Percentiles rank a stretch among this genome's conserved stretches.
Conservation (phyloP, 225 moss, liverwort and hornwort species). For the Bryum argenteum region DNA sequence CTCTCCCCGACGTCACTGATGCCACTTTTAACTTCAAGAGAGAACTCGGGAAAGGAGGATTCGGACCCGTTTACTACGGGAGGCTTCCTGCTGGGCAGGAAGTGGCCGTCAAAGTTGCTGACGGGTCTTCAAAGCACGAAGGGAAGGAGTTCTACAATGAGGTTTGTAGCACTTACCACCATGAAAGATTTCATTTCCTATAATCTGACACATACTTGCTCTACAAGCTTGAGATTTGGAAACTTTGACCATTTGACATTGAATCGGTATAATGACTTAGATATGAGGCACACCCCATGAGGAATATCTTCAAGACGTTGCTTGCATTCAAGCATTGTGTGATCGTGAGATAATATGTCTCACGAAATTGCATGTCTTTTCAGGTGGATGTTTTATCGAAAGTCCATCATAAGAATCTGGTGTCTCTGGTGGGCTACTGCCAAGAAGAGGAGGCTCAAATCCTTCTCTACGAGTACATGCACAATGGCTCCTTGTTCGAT, state of each 20-base stretch:
- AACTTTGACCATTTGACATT: too few relatives aligned
- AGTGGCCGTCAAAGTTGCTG: constrained; percentile 54
- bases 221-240: too few relatives aligned
- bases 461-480: constrained; percentile 53
- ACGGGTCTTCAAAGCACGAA: constrained; percentile 29
- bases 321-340: too few relatives aligned
- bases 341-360: background rate
- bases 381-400: constrained; percentile 62
- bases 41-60: constrained; percentile 37
- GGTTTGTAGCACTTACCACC: constrained; percentile 24
- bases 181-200: too few relatives aligned
- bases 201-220: too few relatives aligned
- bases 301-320: too few relatives aligned
- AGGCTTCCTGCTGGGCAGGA: constrained; percentile 37
- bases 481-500: constrained; percentile 45
- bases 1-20: constrained; percentile 29
- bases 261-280: too few relatives aligned
- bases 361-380: background rate
- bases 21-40: constrained; percentile 40
- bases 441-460: constrained; percentile 57
- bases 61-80: constrained; percentile 37
- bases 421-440: constrained; percentile 67
- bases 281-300: too few relatives aligned
- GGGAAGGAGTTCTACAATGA: constrained; percentile 46
- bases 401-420: constrained; percentile 66